These are phyloP conservation scores for Parascedosporium putredinis DNA, from an alignment of 2,329 filamentous ascomycete species.

Conservation along the genomic window DNA sequence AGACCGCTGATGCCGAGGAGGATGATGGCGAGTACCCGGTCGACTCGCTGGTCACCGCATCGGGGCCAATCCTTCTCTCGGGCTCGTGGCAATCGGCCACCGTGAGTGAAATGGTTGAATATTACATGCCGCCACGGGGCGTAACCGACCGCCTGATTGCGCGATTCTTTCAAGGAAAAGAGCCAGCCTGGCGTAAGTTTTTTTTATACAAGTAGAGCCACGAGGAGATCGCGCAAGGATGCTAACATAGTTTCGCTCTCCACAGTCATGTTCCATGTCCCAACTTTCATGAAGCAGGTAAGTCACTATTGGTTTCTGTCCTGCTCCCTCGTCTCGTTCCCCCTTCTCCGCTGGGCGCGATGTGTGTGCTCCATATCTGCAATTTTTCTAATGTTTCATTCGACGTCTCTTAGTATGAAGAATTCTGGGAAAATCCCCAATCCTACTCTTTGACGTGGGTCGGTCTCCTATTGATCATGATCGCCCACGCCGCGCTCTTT, in stretches of 20 bases:
- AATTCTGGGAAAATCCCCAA: conserved; percentile 19
- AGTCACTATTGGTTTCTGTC: too few species aligned
- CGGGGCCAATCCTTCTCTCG: conserved; percentile 16
- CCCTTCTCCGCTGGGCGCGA: too few species aligned
- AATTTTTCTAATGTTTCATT: too few species aligned
- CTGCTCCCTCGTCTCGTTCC: too few species aligned
- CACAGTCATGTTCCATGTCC: conserved; percentile 21
- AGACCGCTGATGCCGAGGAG: conserved; percentile 14
- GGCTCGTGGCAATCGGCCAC: conserved; percentile 15
- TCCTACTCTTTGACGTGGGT: conserved; percentile 17
- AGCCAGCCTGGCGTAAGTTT: conserved; percentile 15
- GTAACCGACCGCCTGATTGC: conserved; percentile 18
- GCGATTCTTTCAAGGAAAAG: conserved; percentile 19
- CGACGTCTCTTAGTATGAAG: conserved; percentile 15
- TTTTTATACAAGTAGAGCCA: not conserved
- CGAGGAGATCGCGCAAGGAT: not conserved
- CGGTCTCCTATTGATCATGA: conserved; percentile 21
- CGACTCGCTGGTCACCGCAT: conserved; percentile 10
- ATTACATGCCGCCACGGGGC: conserved; percentile 15
- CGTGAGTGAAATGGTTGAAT: conserved; percentile 11
- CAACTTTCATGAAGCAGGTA: conserved; percentile 16
- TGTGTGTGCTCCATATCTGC: too few species aligned
- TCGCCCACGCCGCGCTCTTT: conserved; percentile 19
- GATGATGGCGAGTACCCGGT: conserved; percentile 10
- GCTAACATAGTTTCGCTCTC: too few species aligned